phyloP scores from a whole-genome alignment of 1,284 basidiomycete genomes.

The Clitocybe nebularis region DNA sequence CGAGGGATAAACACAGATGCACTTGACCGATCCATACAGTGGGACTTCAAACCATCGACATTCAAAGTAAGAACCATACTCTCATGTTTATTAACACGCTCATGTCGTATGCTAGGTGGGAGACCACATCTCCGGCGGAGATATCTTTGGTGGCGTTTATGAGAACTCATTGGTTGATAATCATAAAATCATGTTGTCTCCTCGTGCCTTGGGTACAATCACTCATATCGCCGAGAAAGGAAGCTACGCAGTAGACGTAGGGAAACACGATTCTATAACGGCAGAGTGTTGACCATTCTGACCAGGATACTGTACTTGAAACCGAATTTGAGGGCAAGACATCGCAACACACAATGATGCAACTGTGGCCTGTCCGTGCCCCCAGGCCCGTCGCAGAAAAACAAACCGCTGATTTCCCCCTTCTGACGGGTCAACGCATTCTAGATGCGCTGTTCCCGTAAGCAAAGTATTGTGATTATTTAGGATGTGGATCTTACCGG shows the following conservation, averaged over 20 bases:
- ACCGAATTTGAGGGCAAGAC: constrained; percentile 97
- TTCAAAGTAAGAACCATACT: constrained; percentile 54
- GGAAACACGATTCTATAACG: too few relatives aligned
- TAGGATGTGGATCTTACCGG: not conserved
- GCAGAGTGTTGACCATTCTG: constrained; percentile 5
- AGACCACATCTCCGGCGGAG: constrained; percentile 96
- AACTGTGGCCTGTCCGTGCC: constrained; percentile 98
- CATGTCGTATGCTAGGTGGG: constrained; percentile 73
- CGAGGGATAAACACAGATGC: constrained; percentile 98
- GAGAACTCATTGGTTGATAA: constrained; percentile 97
- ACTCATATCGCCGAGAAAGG: constrained; percentile 94
- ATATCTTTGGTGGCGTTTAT: constrained; percentile 93
- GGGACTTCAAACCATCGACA: constrained; percentile 92
- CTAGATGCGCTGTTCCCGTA: constrained; percentile 96
- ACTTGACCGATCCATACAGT: constrained; percentile 83
- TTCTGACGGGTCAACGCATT: constrained; percentile 96
- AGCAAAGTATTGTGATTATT: constrained; percentile 20
- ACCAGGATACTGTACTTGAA: constrained; percentile 89
- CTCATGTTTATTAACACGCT: constrained; percentile 4
- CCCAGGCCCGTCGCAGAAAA: constrained; percentile 95
- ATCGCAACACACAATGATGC: constrained; percentile 94
- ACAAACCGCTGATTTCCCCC: constrained; percentile 87
- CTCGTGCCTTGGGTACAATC: constrained; percentile 92
- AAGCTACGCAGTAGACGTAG: constrained; percentile 86
- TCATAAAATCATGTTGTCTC: constrained; percentile 96